A percentile compares a stretch with the other conserved stretches of the same genome.
Conservation (phyloP, 106 monocot species). For the Dendrobium nobile region DNA sequence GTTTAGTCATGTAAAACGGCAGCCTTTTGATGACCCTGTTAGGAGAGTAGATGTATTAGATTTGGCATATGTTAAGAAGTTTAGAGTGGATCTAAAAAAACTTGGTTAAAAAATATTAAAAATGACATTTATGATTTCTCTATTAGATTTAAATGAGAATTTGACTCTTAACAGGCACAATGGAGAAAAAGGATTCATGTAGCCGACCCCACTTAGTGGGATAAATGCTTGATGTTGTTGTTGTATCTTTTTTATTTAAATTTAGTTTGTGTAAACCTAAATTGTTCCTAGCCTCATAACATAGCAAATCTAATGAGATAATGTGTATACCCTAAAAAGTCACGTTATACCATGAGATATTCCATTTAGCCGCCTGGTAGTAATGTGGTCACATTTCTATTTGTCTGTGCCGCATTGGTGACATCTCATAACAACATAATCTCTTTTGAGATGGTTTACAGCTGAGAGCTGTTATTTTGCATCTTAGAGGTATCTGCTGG, state of each 20-base stretch:
- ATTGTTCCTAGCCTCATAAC: neutral
- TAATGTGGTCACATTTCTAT: neutral
- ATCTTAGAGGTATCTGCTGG: neutral
- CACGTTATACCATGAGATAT: neutral
- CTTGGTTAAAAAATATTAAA: too few relatives aligned
- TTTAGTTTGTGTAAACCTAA: neutral
- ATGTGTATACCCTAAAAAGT: neutral
- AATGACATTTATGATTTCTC: too few relatives aligned
- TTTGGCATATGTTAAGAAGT: too few relatives aligned
- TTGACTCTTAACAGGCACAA: too few relatives aligned
- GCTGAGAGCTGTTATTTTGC: neutral
- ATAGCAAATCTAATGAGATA: neutral
- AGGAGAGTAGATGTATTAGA: too few relatives aligned
- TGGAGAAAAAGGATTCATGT: too few relatives aligned
- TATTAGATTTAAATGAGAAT: too few relatives aligned
- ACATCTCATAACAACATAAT: neutral
- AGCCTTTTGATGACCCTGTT: too few relatives aligned
- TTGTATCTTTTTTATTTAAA: neutral
- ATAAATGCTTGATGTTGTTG: too few relatives aligned
- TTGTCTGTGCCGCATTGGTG: neutral
- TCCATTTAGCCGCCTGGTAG: neutral
- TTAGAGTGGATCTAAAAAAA: too few relatives aligned
- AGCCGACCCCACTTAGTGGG: too few relatives aligned
- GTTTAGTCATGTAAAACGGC: too few relatives aligned
- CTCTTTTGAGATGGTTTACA: neutral